Evolutionary conservation across 805 yeast genomes (phyloP).

Genomic region (Pichia paraexigua): DNA sequence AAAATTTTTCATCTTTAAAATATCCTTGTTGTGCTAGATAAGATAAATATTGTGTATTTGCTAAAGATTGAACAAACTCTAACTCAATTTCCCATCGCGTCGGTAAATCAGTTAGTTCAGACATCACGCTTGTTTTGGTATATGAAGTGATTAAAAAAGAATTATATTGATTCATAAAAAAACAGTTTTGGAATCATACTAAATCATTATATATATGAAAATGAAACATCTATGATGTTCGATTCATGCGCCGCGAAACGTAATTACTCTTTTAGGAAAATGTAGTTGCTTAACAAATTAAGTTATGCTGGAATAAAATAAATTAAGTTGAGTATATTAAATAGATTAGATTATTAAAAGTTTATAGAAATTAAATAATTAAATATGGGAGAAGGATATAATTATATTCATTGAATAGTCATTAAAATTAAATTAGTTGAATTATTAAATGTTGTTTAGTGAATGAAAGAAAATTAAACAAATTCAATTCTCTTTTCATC

Average conservation of each 20-base stretch:
- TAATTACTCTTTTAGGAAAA: background rate
- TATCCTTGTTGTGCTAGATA: constrained; percentile 79
- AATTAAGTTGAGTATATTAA: background rate
- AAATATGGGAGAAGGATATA: background rate
- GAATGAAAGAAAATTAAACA: constrained; percentile 9
- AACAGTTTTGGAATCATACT: too few species aligned
- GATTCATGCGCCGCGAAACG: background rate
- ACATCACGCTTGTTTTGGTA: too few species aligned
- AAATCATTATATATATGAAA: too few species aligned
- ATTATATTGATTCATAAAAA: too few species aligned
- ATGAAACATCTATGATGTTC: background rate
- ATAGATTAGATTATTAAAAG: background rate
- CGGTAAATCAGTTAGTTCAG: constrained; percentile 36
- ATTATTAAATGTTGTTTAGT: background rate
- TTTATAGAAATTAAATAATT: background rate
- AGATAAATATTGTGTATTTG: constrained; percentile 81
- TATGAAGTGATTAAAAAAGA: background rate
- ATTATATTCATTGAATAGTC: background rate
- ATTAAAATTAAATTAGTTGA: background rate
- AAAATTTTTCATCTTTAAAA: constrained; percentile 61
- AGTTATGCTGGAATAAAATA: too few species aligned
- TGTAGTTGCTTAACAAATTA: too few species aligned
- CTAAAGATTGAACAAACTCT: constrained; percentile 89
- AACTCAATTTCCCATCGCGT: constrained; percentile 80
- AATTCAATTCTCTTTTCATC: constrained; percentile 16